These are phyloP conservation scores for Kodamaea lidongshanica DNA, from an alignment of 805 yeast species.

Conservation along the genomic window DNA sequence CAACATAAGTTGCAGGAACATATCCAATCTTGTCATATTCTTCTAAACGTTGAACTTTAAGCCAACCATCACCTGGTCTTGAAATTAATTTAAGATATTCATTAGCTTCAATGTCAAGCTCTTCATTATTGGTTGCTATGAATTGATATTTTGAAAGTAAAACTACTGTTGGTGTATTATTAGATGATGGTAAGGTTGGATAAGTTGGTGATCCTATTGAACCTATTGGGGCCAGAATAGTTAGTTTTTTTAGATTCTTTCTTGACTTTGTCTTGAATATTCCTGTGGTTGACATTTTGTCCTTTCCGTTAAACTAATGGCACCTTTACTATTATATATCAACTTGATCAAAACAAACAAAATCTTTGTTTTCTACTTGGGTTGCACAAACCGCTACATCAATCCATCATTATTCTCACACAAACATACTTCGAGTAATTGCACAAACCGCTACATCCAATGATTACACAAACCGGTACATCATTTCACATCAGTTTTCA, in stretches of 20 bases:
- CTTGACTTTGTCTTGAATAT: slow-evolving; percentile 22
- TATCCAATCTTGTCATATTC: slow-evolving; percentile 20
- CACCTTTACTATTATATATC: slow-evolving; percentile 1
- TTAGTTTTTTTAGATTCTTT: slow-evolving; percentile 21
- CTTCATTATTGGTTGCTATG: slow-evolving; percentile 20
- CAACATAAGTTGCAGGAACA: slow-evolving; percentile 36
- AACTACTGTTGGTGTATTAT: slow-evolving; percentile 17
- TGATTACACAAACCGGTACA: no score
- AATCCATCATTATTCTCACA: no score
- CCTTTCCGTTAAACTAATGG: neutral
- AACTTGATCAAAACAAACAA: no score
- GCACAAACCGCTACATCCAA: no score
- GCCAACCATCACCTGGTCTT: slow-evolving; percentile 38
- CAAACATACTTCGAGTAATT: no score
- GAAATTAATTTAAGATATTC: slow-evolving; percentile 29
- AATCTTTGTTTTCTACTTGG: no score
- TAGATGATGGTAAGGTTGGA: slow-evolving; percentile 9
- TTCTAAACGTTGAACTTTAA: slow-evolving; percentile 26
- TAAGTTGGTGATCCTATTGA: slow-evolving; percentile 2
- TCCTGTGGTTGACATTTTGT: slow-evolving; percentile 16
- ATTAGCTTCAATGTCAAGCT: slow-evolving; percentile 21
- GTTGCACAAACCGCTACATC: no score
- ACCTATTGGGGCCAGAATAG: slow-evolving; percentile 21
- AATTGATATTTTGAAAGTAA: slow-evolving; percentile 29
- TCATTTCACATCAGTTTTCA: no score